Conservation (phyloP, 1,284 basidiomycete genomes). For the Ustilago tritici region DNA sequence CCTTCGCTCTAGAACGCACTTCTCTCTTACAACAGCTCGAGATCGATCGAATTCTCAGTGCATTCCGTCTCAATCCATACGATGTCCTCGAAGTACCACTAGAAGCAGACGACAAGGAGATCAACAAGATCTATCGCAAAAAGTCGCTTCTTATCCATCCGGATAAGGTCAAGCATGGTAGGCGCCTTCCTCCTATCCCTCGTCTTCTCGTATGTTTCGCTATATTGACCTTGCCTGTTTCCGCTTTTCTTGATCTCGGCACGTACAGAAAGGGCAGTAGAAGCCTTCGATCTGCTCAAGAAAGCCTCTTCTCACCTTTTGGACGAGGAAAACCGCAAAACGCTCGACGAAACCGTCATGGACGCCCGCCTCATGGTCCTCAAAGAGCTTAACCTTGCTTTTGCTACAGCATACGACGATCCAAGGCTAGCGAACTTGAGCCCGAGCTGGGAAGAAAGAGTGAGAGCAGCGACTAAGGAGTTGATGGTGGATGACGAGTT, state of each 20-base stretch:
- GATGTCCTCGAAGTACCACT: slow-evolving; percentile 73
- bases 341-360: slow-evolving; percentile 69
- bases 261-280: slow-evolving; percentile 70
- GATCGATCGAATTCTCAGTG: slow-evolving; percentile 72
- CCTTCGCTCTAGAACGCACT: slow-evolving; percentile 51
- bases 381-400: slow-evolving; percentile 64
- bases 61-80: slow-evolving; percentile 75
- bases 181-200: background rate
- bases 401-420: slow-evolving; percentile 70
- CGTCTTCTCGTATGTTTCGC: background rate
- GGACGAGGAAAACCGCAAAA: slow-evolving; percentile 66
- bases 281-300: slow-evolving; percentile 75
- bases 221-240: background rate
- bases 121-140: slow-evolving; percentile 74
- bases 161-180: slow-evolving; percentile 74
- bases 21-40: slow-evolving; percentile 69
- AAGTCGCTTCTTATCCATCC: slow-evolving; percentile 75
- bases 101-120: slow-evolving; percentile 72
- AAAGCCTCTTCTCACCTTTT: slow-evolving; percentile 71
- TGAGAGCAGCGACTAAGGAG: slow-evolving; percentile 72
- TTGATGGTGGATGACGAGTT: slow-evolving; percentile 75
- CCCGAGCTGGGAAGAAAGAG: slow-evolving; percentile 71
- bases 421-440: slow-evolving; percentile 69
- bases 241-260: background rate
- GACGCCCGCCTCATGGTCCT: slow-evolving; percentile 70